Evolutionary conservation across 352 stramenopile species (phyloP), one percentile per base, ranked within the genome.

Genomic region (Globisporangium sylvaticum): DNA sequence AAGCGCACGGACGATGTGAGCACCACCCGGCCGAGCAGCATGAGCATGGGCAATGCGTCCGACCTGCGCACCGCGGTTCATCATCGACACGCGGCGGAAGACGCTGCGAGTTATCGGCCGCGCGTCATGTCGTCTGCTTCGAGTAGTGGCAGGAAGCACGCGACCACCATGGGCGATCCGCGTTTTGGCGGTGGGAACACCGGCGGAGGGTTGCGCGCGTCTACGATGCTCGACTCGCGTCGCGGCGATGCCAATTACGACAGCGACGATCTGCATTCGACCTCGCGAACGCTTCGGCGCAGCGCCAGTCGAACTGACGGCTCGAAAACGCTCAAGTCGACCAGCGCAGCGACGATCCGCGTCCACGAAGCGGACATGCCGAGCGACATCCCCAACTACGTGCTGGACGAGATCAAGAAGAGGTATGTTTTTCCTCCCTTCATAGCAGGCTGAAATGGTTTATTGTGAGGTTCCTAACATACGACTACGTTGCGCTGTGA

Each of bases 1-100:
- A 90, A 89, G 71, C 81, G 81, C 50, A 68, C 79, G 2, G 84
- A 86, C 55, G 78, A 90, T 57, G 73, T 87, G 39, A 81, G 74
- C 3, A 64, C 72, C 53, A 81, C 79, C 4, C 55, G 55, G 4
- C 48, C 53, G 6, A 68, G 22, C 55, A 62, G 50, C 65, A 32
- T 46, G 10, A 59, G 58, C 42, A 54, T 54, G 2, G 53, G 27
- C 22, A 64, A 64, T 25, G 22, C 55, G 3, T 29, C 42, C 5
- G 32, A 58, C 37, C 34, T 65, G 65, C 46, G 62, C 62, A 42
- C 67, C 6, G 42, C 67, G 14, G 46, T 66, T 27, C 56, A 66
- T 54, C 27, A 65, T 62, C 55, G 58, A 24, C 54, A 65, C 22
- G 66, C 67, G 1, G 32, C 34, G 0, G 50, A 71, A 31, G 65